phyloP scores from a whole-genome alignment of 2,329 filamentous ascomycete species.

The Anisogramma anomala region DNA sequence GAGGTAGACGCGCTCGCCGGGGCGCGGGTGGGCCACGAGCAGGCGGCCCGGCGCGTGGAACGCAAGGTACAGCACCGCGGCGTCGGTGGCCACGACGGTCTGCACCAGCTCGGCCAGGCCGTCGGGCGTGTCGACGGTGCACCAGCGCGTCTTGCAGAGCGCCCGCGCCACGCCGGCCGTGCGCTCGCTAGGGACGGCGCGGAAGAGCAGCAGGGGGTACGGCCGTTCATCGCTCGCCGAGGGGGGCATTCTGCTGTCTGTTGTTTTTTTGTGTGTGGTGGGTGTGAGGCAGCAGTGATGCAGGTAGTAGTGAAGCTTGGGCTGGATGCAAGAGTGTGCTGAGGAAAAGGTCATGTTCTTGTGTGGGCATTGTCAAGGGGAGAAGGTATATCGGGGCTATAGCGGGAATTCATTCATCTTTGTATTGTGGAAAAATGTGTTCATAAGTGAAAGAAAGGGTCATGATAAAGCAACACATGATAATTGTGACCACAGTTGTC shows the following conservation, averaged over 20 bases:
- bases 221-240: neutral
- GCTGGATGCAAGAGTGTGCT: neutral
- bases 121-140: neutral
- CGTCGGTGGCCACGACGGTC: constrained; percentile 1
- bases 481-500: no score
- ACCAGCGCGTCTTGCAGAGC: neutral
- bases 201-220: neutral
- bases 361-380: no score
- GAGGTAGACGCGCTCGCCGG: neutral
- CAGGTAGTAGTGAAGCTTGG: no score
- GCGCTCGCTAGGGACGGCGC: neutral
- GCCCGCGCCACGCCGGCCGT: neutral
- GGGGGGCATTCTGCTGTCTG: neutral
- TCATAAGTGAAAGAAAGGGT: no score
- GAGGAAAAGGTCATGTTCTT: no score
- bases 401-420: no score
- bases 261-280: neutral
- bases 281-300: neutral
- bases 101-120: constrained; percentile 1
- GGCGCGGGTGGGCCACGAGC: neutral
- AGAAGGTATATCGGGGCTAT: no score
- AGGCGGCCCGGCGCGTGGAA: neutral
- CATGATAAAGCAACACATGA: no score
- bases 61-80: neutral
- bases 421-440: no score